Conservation (phyloP, 164 flowering plant species). For the Kingdonia uniflora region DNA sequence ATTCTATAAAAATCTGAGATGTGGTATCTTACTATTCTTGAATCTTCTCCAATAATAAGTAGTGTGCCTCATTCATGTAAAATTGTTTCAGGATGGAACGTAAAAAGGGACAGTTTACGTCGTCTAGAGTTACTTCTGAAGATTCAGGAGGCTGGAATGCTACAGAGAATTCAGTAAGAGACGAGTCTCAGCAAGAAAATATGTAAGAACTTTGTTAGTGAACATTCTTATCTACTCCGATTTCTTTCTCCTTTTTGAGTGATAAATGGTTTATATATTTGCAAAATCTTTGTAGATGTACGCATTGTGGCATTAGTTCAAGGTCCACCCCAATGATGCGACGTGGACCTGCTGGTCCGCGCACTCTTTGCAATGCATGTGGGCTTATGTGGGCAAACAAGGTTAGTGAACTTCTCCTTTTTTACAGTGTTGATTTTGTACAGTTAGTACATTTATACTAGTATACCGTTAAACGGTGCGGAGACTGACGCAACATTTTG, state of each 20-base stretch:
- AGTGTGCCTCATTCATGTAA: too few species aligned
- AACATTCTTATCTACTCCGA: background rate
- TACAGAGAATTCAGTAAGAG: slow-evolving; percentile 25
- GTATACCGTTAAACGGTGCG: too few species aligned
- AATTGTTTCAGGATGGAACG: slow-evolving; percentile 51
- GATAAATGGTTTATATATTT: background rate
- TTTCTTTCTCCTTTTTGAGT: background rate
- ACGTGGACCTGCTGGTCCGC: slow-evolving; percentile 67
- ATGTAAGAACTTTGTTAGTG: slow-evolving; percentile 28
- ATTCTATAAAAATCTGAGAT: too few species aligned
- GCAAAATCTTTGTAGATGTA: slow-evolving; percentile 30
- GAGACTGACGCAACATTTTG: too few species aligned
- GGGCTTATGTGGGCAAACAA: slow-evolving; percentile 78
- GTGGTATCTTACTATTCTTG: too few species aligned
- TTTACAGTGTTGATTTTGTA: too few species aligned
- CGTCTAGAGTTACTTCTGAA: slow-evolving; percentile 35
- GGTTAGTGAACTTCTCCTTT: slow-evolving; percentile 18
- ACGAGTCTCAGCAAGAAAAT: slow-evolving; percentile 35
- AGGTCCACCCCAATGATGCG: slow-evolving; percentile 73
- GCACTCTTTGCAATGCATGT: slow-evolving; percentile 73
- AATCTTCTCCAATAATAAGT: too few species aligned
- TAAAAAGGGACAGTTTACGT: slow-evolving; percentile 61
- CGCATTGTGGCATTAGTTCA: slow-evolving; percentile 56
- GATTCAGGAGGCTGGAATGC: slow-evolving; percentile 30
- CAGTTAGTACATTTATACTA: too few species aligned